Base-by-base conservation (phyloP, 148 eudicot species). In the Rhododendron mucronatum region DNA sequence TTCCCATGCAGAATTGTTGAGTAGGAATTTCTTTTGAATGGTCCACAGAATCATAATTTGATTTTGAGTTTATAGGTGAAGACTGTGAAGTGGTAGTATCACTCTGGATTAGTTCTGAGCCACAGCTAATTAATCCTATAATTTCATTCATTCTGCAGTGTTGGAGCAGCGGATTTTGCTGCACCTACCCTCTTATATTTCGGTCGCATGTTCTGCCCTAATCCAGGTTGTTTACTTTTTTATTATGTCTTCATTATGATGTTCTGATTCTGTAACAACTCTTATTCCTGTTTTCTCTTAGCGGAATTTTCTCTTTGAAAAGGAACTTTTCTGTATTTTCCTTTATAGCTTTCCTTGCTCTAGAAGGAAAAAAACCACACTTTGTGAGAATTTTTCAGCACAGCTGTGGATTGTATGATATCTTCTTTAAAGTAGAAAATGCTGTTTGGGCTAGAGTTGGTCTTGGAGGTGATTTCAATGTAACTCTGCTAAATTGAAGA, bases 91-190 rank as follows among this genome's bases (percentile, higher is more conserved):
- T 21, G 18, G 16, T 45, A 44, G 13, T 23, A 10, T 78, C 50
- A 41, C 80, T 77, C 74, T 67, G 81, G 81, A 63, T 84, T 69
- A 16, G 2, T 65, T 50, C 35, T 61, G 75, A 55, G 39, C 23
- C 50, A 78, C 73, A 2, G 57, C 21, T 63, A 37, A 47, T 10
- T 16, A 20, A 23, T 7, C 3, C 37, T 23, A 44, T 35, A 30
- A 12, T 35, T 74, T 80, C n/a, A 33, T 21, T 15, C 30, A 20
- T 57, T 53, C 28, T 89, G 89, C 91, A 96, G 99, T 93, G 98
- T 91, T 96, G 99, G 97, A 96, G 92, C 90, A 93, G 91, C 84
- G 99, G 99, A 86, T 92, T 88, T 83, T 95, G 97, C 91, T 95
- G 95, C 92, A 96, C 98, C 51, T 96, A 96, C 86, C 99, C 98